Base-by-base conservation (phyloP, 1,284 basidiomycete species). In the Limonomyces culmigenus region DNA sequence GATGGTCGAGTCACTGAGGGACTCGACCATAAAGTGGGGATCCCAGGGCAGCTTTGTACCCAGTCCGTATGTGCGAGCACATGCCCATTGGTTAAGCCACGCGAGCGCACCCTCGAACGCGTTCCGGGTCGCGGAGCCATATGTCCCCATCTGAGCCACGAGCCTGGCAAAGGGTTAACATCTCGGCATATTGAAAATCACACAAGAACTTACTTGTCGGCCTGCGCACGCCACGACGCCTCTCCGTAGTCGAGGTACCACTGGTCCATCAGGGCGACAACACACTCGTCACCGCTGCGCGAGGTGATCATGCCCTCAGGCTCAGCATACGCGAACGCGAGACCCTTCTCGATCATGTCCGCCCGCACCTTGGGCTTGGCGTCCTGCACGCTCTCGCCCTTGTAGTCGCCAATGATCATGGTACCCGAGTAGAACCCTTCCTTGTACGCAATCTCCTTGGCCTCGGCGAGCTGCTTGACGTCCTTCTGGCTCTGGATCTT, bases 181-280 rank as follows among this genome's bases (percentile, higher is more conserved):
- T 16, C 12, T 32, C 20, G 39, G 32, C 34, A 36, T 20, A 6
- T 15, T 20, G 33, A 39, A 12, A 37, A 3, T 12, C 19, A 19
- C 13, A 8, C 15, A 13, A 5, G 11, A 12, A 63, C 74, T 41
- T 50, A 85, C 87, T 70, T 77, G 55, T 91, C 81, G 5, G 89
- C 77, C 50, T 85, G 68, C 13, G 69, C 73, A 56, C 80, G 84
- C 95, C 95, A 99, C 29, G 57, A 55, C 3, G 74, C 54, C 63
- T 97, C 92, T 48, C 93, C 95, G 51, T 98, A 99, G 60, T 98
- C 91, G 53, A 98, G 63, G 60, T 98, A 98, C 92, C 93, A 99
- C 59, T 99, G 95, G 54, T 99, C 95, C 71, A 91, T 93, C 43
- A 98, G 65, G 4, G 93, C 92, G 40, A 98, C 92, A 23, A 97